Conservation (phyloP, 2,329 filamentous ascomycete species). For the Colletotrichum sp. region DNA sequence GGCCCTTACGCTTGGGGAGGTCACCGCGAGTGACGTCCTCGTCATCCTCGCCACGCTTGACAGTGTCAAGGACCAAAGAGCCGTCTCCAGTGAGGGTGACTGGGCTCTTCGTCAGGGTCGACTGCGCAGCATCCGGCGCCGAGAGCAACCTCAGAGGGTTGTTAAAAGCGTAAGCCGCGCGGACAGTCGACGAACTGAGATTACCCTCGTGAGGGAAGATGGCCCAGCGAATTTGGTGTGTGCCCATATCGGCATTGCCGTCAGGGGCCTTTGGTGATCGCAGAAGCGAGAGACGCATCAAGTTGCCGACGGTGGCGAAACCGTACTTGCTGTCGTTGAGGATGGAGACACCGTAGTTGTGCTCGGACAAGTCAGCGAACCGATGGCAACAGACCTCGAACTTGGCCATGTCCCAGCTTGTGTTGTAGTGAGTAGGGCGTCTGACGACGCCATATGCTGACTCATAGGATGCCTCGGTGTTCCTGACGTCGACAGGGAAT, state of each 20-base stretch:
- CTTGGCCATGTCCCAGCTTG: constrained; percentile 95
- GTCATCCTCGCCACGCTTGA: constrained; percentile 94
- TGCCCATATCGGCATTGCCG: constrained; percentile 92
- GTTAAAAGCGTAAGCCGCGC: constrained; percentile 90
- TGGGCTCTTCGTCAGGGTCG: constrained; percentile 42
- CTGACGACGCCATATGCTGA: constrained; percentile 90
- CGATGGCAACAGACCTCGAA: constrained; percentile 97
- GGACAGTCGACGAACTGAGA: constrained; percentile 75
- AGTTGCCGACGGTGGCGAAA: constrained; percentile 85
- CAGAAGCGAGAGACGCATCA: constrained; percentile 88
- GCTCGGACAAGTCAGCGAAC: constrained; percentile 88
- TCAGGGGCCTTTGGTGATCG: constrained; percentile 92
- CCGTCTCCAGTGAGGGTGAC: constrained; percentile 71
- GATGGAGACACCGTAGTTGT: constrained; percentile 88
- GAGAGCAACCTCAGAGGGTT: constrained; percentile 70
- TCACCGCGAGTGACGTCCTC: constrained; percentile 71
- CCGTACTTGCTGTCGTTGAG: constrained; percentile 97
- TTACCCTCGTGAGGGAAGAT: constrained; percentile 83
- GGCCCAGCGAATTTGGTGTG: constrained; percentile 85
- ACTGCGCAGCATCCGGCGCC: constrained; percentile 29
- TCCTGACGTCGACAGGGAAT: constrained; percentile 90
- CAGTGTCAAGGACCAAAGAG: constrained; percentile 80
- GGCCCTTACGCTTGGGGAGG: constrained; percentile 70
- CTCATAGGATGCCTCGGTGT: constrained; percentile 93
- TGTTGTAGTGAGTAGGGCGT: constrained; percentile 97